phyloP scores from a whole-genome alignment of 768 basidiomycete species.

The Hebeloma cylindrosporum region DNA sequence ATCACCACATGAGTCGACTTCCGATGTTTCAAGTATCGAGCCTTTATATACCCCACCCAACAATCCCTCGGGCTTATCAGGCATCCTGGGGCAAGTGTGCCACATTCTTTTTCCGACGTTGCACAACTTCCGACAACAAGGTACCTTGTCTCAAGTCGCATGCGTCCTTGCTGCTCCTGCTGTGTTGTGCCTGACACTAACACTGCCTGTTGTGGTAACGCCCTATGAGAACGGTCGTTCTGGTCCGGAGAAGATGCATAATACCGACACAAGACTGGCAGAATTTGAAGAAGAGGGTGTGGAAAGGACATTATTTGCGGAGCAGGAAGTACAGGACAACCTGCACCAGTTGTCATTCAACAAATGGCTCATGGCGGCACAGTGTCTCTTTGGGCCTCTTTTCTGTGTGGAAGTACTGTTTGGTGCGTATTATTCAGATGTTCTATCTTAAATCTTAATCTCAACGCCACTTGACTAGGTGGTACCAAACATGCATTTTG shows the following conservation, averaged over 20 bases:
- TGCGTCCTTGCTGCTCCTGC: slow-evolving; percentile 85
- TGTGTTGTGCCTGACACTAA: slow-evolving; percentile 81
- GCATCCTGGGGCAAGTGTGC: slow-evolving; percentile 40
- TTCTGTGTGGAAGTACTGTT: slow-evolving; percentile 79
- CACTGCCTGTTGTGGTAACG: slow-evolving; percentile 84
- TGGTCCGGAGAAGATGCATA: slow-evolving; percentile 41
- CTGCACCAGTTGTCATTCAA: slow-evolving; percentile 65
- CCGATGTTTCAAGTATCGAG: slow-evolving; percentile 41
- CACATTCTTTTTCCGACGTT: slow-evolving; percentile 86
- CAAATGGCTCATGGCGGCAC: slow-evolving; percentile 83
- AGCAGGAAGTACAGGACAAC: slow-evolving; percentile 70
- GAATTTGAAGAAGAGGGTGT: slow-evolving; percentile 79
- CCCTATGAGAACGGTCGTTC: slow-evolving; percentile 40
- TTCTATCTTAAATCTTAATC: background rate
- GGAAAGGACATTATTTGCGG: slow-evolving; percentile 68
- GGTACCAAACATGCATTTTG: slow-evolving; percentile 44
- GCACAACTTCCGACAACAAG: slow-evolving; percentile 69
- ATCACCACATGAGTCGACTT: slow-evolving; percentile 41
- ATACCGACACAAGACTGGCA: slow-evolving; percentile 47
- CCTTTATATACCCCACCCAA: slow-evolving; percentile 43
- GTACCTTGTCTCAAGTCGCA: slow-evolving; percentile 66
- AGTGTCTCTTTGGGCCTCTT: slow-evolving; percentile 80
- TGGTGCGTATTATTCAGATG: slow-evolving; percentile 51
- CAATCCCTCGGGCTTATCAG: slow-evolving; percentile 38
- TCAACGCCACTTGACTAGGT: slow-evolving; percentile 34